phyloP scores from a whole-genome alignment of 2,329 filamentous ascomycete species.

The Aspergillus sp. region DNA sequence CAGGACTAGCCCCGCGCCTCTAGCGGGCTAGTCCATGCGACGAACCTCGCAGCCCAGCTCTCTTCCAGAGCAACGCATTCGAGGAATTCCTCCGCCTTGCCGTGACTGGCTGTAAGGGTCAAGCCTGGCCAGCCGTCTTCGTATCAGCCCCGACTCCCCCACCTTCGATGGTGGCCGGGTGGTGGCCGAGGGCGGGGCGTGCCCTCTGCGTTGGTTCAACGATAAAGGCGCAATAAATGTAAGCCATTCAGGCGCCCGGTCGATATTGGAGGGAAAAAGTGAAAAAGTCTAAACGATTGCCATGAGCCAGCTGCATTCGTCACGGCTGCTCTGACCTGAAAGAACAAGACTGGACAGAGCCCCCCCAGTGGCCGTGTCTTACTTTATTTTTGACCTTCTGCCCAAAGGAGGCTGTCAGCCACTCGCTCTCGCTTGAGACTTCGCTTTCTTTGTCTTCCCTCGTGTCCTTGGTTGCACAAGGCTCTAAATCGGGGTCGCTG shows the following conservation, averaged over 20 bases:
- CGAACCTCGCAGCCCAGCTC: not conserved
- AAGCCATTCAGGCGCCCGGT: not conserved
- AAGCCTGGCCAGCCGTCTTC: not conserved
- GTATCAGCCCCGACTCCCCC: not conserved
- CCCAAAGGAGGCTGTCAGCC: not conserved
- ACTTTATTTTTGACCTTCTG: too few relatives aligned
- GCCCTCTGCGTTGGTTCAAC: too few relatives aligned
- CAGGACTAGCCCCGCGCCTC: too few relatives aligned
- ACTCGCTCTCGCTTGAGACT: not conserved
- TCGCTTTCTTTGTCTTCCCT: not conserved
- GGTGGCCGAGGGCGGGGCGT: not conserved
- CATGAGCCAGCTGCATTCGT: not conserved
- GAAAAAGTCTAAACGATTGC: not conserved
- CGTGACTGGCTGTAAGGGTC: not conserved
- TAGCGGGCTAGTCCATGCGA: not conserved
- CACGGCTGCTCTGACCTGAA: not conserved
- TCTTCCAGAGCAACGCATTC: not conserved
- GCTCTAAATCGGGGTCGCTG: not conserved
- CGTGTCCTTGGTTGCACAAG: not conserved
- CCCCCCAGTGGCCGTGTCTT: too few relatives aligned
- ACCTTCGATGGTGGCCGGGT: not conserved
- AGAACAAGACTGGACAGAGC: not conserved
- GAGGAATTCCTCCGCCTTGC: not conserved
- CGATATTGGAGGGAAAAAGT: not conserved
- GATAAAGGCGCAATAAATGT: not conserved